phyloP scores from a whole-genome alignment of 2,329 filamentous ascomycete genomes.

The Colletotrichum ledebouriae region DNA sequence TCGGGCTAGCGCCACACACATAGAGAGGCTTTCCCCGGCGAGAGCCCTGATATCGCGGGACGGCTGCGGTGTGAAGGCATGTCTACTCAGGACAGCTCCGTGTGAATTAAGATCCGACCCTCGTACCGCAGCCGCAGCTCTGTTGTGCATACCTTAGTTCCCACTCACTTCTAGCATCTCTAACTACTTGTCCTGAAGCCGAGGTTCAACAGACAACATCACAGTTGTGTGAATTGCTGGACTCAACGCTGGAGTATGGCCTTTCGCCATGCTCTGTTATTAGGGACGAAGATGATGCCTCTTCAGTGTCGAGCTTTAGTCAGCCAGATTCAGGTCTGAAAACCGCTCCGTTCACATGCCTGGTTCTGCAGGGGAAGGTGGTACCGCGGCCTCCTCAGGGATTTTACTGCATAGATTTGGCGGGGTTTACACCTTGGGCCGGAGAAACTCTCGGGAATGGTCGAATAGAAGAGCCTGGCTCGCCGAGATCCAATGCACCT shows the following conservation, averaged over 20 bases:
- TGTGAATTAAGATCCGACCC: no score
- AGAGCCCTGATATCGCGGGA: no score
- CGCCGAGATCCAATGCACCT: neutral
- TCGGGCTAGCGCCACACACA: neutral
- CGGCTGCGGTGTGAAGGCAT: no score
- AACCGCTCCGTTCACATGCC: constrained; percentile 26
- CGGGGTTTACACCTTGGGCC: constrained; percentile 23
- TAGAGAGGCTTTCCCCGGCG: neutral
- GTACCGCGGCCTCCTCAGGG: constrained; percentile 1
- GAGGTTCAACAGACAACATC: no score
- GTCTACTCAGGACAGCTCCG: no score
- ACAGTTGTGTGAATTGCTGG: no score
- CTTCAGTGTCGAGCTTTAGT: neutral
- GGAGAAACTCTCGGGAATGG: constrained; percentile 34
- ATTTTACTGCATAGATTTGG: constrained; percentile 12
- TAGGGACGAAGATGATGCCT: neutral
- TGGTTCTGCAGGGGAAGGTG: constrained; percentile 17
- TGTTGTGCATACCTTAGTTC: no score
- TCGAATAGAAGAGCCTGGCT: neutral
- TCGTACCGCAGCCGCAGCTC: no score
- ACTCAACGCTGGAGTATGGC: neutral
- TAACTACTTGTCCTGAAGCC: no score
- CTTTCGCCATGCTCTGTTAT: neutral
- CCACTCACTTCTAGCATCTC: no score
- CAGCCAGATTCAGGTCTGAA: constrained; percentile 11